These are phyloP conservation scores for Bruguiera parviflora DNA, from an alignment of 345 rosid species.

Conservation along the genomic window DNA sequence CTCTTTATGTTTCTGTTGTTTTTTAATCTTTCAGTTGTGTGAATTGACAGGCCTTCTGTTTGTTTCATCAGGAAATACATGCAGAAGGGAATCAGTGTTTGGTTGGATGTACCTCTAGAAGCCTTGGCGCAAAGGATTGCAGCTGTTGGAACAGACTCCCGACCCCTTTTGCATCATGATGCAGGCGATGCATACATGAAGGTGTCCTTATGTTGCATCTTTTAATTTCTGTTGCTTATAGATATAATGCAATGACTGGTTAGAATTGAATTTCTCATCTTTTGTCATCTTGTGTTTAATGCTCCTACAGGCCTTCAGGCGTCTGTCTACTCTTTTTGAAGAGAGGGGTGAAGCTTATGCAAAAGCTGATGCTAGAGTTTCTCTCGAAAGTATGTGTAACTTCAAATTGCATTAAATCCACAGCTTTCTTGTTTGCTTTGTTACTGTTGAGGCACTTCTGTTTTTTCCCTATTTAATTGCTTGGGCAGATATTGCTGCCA, in stretches of 20 bases:
- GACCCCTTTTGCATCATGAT: conserved; percentile 77
- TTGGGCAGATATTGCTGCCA: conserved; percentile 68
- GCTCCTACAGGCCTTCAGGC: conserved; percentile 54
- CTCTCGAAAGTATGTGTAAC: conserved; percentile 61
- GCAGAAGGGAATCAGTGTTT: conserved; percentile 78
- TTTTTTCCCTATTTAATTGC: too few relatives aligned
- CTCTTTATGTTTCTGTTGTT: not conserved
- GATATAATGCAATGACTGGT: not conserved
- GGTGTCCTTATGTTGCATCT: conserved; percentile 29
- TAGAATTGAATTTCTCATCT: not conserved
- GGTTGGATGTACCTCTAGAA: conserved; percentile 95
- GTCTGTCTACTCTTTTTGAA: conserved; percentile 63
- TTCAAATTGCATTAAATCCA: conserved; percentile 1
- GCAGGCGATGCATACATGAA: conserved; percentile 75
- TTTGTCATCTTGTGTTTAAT: too few relatives aligned
- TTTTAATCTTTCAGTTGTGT: not conserved
- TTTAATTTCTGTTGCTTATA: not conserved
- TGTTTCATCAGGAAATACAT: conserved; percentile 58
- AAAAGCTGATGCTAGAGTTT: conserved; percentile 78
- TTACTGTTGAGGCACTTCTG: not conserved
- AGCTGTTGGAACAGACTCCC: conserved; percentile 83
- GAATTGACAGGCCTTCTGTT: too few relatives aligned
- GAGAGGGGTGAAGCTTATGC: conserved; percentile 68
- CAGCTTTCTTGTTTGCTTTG: not conserved
- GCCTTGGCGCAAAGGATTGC: conserved; percentile 89